Evolutionary conservation across 1,139 yeast genomes (phyloP).

Genomic region (Hansenula lynferdii): DNA sequence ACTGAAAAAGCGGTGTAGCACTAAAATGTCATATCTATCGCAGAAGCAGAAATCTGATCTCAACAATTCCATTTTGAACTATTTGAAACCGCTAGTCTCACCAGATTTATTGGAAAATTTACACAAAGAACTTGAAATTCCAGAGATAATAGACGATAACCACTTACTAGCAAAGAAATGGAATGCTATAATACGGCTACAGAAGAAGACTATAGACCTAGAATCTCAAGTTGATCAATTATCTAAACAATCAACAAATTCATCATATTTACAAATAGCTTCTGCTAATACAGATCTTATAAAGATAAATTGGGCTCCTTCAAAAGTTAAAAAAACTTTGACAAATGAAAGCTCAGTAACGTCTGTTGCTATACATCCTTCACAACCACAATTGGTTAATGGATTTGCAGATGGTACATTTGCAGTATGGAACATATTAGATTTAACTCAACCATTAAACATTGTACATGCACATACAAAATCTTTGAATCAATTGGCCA

Average conservation of each 20-base stretch:
- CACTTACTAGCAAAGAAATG: constrained; percentile 77
- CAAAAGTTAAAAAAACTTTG: constrained; percentile 43
- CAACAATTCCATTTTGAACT: constrained; percentile 52
- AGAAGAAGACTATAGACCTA: constrained; percentile 63
- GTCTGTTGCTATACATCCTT: constrained; percentile 68
- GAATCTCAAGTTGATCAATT: constrained; percentile 26
- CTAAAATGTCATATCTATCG: constrained; percentile 34
- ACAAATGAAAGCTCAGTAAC: constrained; percentile 61
- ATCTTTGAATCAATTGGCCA: constrained; percentile 56
- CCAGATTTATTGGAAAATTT: constrained; percentile 10
- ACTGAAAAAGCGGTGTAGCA: too few species aligned
- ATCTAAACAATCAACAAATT: constrained; percentile 10
- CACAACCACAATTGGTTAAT: constrained; percentile 56
- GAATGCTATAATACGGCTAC: constrained; percentile 81
- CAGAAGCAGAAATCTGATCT: constrained; percentile 49
- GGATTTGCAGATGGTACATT: constrained; percentile 76
- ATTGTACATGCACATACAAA: constrained; percentile 76
- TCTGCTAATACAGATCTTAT: constrained; percentile 27
- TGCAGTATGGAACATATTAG: constrained; percentile 68
- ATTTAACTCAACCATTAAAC: constrained; percentile 61
- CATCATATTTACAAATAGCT: constrained; percentile 13
- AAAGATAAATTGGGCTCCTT: constrained; percentile 68
- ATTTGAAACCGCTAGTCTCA: constrained; percentile 34
- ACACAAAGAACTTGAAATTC: constrained; percentile 13
- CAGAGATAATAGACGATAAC: constrained; percentile 18